Evolutionary conservation across 805 yeast genomes (phyloP).

Genomic region (Ogataea ganodermae): DNA sequence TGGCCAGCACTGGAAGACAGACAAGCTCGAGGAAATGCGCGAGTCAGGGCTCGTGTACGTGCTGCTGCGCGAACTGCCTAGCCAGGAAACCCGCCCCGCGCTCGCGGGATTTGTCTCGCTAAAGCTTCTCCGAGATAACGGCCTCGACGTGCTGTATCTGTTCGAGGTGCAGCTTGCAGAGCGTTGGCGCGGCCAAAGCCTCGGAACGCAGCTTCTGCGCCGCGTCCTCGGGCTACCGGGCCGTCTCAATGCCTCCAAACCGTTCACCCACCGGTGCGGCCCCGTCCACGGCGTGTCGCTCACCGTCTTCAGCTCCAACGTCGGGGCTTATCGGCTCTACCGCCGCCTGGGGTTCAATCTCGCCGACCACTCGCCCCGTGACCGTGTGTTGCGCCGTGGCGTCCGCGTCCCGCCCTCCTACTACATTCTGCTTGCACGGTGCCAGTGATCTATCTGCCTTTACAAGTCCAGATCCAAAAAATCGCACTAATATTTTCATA

Average conservation of each 20-base stretch:
- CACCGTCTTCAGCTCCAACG: conserved; percentile 54
- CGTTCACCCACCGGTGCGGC: conserved; percentile 7
- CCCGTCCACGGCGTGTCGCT: conserved; percentile 38
- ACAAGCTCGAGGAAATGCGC: conserved; percentile 46
- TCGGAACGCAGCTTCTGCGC: conserved; percentile 44
- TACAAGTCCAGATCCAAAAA: too few species aligned
- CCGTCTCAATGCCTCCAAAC: conserved; percentile 11
- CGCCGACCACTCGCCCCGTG: conserved; percentile 47
- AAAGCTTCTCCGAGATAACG: conserved; percentile 44
- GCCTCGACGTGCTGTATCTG: conserved; percentile 45
- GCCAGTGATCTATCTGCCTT: too few species aligned
- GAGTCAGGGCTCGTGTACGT: conserved; percentile 50
- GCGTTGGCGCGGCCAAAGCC: conserved; percentile 33
- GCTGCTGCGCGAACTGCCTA: background rate
- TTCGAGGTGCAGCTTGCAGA: conserved; percentile 56
- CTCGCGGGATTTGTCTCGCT: conserved; percentile 49
- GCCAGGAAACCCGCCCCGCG: background rate
- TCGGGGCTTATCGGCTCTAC: conserved; percentile 47
- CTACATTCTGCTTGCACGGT: conserved; percentile 33
- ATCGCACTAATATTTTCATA: too few species aligned
- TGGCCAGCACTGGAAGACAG: conserved; percentile 44
- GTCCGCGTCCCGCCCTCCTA: conserved; percentile 44
- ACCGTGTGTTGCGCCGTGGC: conserved; percentile 45
- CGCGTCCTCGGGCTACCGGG: conserved; percentile 38
- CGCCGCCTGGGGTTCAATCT: conserved; percentile 38